Conservation (phyloP, 2,329 filamentous ascomycete genomes). For the Trichoderma brevicompactum region DNA sequence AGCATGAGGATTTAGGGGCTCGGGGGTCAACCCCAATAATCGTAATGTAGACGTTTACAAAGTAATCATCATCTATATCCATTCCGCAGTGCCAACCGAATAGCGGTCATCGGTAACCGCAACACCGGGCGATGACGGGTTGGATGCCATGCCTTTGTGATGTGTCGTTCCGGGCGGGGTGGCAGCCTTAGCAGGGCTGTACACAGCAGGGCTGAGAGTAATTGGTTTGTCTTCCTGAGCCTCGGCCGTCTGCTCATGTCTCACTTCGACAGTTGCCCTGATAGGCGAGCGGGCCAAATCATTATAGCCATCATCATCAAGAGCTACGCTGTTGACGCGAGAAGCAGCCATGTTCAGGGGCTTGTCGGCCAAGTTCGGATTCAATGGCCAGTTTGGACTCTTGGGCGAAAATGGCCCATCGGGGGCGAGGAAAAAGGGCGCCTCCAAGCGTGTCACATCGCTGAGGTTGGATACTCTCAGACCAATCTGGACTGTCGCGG, state of each 20-base stretch:
- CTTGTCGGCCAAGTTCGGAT: neutral
- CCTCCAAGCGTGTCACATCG: slow-evolving; percentile 48
- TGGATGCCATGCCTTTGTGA: neutral
- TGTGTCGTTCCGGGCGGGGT: neutral
- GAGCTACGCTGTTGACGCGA: neutral
- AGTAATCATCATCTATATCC: slow-evolving; percentile 27
- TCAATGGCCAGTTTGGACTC: slow-evolving; percentile 18
- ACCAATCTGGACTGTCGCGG: slow-evolving; percentile 73
- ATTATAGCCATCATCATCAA: neutral
- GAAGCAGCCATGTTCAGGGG: slow-evolving; percentile 12
- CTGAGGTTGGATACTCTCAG: slow-evolving; percentile 66
- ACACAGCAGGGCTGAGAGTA: slow-evolving; percentile 58
- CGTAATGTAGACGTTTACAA: neutral
- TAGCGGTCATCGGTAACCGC: neutral
- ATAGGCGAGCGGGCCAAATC: slow-evolving; percentile 42
- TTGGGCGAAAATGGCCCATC: neutral
- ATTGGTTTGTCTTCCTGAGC: slow-evolving; percentile 37
- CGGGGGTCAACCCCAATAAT: neutral
- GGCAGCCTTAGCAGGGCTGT: slow-evolving; percentile 44
- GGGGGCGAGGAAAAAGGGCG: slow-evolving; percentile 29
- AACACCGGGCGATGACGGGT: neutral
- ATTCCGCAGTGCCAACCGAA: slow-evolving; percentile 28
- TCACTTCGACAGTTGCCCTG: slow-evolving; percentile 34
- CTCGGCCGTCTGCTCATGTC: slow-evolving; percentile 29
- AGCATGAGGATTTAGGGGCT: too few species aligned